A percentile compares a stretch with the other conserved stretches of the same genome.
Conservation (phyloP, 202 grass and related monocot genomes). For the Carex sylvatica region DNA sequence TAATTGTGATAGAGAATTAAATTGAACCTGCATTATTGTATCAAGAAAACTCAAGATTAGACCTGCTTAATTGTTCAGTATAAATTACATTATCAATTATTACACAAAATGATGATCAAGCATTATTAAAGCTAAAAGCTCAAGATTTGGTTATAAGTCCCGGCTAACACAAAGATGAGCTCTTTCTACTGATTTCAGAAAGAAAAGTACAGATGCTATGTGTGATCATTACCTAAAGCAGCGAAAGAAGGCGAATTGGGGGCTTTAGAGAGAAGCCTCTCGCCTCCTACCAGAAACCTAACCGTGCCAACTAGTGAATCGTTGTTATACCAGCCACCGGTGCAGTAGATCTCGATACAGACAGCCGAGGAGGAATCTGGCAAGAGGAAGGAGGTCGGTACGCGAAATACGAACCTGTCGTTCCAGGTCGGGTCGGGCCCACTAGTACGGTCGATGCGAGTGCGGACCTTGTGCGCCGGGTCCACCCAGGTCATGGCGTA, state of each 20-base stretch:
- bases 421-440: slow-evolving; percentile 80
- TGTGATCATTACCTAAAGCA: slow-evolving; percentile 17
- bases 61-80: background rate
- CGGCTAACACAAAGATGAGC: background rate
- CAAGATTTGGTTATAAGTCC: background rate
- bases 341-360: slow-evolving; percentile 74
- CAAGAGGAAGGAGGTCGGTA: slow-evolving; percentile 51
- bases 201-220: background rate
- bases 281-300: slow-evolving; percentile 68
- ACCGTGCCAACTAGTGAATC: slow-evolving; percentile 58
- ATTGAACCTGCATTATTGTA: background rate
- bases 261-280: slow-evolving; percentile 54
- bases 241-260: slow-evolving; percentile 58
- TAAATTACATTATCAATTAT: background rate
- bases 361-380: slow-evolving; percentile 59
- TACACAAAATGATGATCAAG: background rate
- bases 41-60: slow-evolving; percentile 14
- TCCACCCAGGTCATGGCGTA: slow-evolving; percentile 84
- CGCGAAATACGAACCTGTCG: slow-evolving; percentile 73
- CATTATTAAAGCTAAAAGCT: background rate
- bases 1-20: background rate
- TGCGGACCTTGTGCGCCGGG: slow-evolving; percentile 58
- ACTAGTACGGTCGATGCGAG: slow-evolving; percentile 49
- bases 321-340: slow-evolving; percentile 54
- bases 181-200: background rate